Evolutionary conservation across 179 eudicot genomes (phyloP).

Genomic region (Pouteria campechiana): DNA sequence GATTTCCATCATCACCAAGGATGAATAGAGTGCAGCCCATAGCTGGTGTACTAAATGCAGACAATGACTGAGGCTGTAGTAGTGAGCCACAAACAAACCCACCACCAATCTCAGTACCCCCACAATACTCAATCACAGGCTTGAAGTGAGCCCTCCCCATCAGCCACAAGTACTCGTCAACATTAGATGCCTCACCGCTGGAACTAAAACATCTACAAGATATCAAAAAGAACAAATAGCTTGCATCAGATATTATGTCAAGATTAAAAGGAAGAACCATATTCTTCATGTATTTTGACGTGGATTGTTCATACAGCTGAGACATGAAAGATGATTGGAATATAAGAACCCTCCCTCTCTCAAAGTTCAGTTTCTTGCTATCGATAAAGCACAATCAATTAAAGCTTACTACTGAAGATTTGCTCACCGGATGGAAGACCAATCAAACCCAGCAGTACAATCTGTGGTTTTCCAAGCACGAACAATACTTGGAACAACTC

Average conservation of each 20-base stretch:
- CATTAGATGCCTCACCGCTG: constrained; percentile 96
- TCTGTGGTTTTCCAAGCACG: constrained; percentile 81
- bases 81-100: constrained; percentile 79
- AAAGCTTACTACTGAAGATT: background rate
- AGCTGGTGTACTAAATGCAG: constrained; percentile 94
- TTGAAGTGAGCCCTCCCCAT: constrained; percentile 93
- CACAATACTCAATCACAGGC: constrained; percentile 91
- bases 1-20: constrained; percentile 61
- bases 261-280: no score
- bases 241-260: no score
- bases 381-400: background rate
- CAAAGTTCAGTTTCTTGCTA: background rate
- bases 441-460: constrained; percentile 62
- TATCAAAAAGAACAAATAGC: constrained; percentile 6
- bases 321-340: no score
- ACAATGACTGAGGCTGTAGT: constrained; percentile 74
- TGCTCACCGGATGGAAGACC: constrained; percentile 89
- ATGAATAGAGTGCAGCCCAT: constrained; percentile 77
- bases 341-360: no score
- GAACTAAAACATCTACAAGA: constrained; percentile 73
- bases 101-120: constrained; percentile 98
- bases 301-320: no score
- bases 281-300: no score
- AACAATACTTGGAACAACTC: constrained; percentile 90
- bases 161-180: constrained; percentile 90